Evolutionary conservation across 495 filamentous ascomycete species (phyloP).

Genomic region (Pseudoneurospora amorphoporcata): DNA sequence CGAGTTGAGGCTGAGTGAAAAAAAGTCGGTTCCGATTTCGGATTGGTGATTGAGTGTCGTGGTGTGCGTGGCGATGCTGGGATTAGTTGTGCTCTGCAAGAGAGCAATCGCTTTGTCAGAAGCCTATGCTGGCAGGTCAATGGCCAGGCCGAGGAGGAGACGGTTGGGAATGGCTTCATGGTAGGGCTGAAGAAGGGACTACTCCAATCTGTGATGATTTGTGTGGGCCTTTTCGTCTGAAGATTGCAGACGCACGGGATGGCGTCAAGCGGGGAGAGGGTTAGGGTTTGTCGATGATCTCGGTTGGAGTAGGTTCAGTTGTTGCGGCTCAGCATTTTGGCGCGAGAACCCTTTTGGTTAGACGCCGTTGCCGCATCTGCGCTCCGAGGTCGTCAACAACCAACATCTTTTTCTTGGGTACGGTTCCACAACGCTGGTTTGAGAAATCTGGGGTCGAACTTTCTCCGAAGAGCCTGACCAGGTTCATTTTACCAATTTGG

Average conservation of each 20-base stretch:
- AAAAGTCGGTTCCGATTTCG: not conserved
- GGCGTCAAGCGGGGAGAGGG: not conserved
- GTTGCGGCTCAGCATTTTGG: not conserved
- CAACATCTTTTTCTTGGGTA: not conserved
- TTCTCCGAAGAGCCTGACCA: not conserved
- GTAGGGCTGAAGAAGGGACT: not conserved
- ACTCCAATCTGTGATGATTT: not conserved
- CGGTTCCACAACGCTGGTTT: not conserved
- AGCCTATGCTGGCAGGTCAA: not conserved
- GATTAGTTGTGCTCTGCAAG: not conserved
- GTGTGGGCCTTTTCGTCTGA: not conserved
- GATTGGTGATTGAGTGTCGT: not conserved
- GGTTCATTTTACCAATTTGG: not conserved
- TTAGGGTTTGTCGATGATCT: not conserved
- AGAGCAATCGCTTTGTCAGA: not conserved
- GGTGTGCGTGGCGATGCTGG: not conserved
- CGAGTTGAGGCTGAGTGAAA: not conserved
- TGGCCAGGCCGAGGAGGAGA: not conserved
- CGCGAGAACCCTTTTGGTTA: not conserved
- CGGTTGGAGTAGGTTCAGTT: not conserved
- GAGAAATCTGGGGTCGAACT: not conserved
- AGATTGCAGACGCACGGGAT: not conserved
- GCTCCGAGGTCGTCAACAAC: not conserved
- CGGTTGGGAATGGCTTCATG: conserved; percentile 7
- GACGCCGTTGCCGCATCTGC: not conserved